phyloP scores from a whole-genome alignment of 2,329 filamentous ascomycete genomes.

The Penicillium hordei region DNA sequence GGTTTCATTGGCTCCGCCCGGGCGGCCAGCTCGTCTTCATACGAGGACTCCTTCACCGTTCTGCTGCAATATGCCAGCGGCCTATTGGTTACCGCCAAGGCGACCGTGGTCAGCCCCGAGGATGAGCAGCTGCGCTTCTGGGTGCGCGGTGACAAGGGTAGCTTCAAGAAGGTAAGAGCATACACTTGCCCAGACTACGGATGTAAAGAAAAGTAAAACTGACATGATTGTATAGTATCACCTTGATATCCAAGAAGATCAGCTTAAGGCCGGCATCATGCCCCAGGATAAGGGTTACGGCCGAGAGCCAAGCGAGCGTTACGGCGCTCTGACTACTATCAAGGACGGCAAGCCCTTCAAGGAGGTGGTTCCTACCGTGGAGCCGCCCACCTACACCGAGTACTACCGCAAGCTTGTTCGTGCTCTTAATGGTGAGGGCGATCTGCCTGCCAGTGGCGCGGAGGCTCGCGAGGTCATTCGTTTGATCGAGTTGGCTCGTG shows the following conservation, averaged over 20 bases:
- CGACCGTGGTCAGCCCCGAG: conserved; percentile 68
- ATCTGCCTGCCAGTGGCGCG: conserved; percentile 55
- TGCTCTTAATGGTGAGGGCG: conserved; percentile 53
- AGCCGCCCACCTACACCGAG: conserved; percentile 66
- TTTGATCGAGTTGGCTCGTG: conserved; percentile 56
- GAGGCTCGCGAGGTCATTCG: conserved; percentile 56
- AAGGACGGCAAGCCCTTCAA: conserved; percentile 54
- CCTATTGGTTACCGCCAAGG: conserved; percentile 67
- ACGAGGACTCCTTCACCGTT: conserved; percentile 57
- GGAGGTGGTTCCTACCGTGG: conserved; percentile 56
- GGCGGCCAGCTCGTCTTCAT: conserved; percentile 53
- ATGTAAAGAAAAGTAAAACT: background rate
- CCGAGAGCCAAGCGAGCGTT: conserved; percentile 58
- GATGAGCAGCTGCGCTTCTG: conserved; percentile 71
- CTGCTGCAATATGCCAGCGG: conserved; percentile 65
- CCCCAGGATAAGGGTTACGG: conserved; percentile 65
- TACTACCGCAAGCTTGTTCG: conserved; percentile 62
- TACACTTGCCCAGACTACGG: background rate
- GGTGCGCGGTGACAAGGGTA: conserved; percentile 72
- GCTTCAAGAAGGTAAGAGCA: conserved; percentile 66
- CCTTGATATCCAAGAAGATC: conserved; percentile 73
- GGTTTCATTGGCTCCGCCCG: conserved; percentile 68
- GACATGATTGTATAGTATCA: conserved; percentile 39
- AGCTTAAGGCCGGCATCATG: conserved; percentile 64
- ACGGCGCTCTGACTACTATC: conserved; percentile 59